Conservation (phyloP, 202 grass and related monocot species). For the Digitaria exilis region DNA sequence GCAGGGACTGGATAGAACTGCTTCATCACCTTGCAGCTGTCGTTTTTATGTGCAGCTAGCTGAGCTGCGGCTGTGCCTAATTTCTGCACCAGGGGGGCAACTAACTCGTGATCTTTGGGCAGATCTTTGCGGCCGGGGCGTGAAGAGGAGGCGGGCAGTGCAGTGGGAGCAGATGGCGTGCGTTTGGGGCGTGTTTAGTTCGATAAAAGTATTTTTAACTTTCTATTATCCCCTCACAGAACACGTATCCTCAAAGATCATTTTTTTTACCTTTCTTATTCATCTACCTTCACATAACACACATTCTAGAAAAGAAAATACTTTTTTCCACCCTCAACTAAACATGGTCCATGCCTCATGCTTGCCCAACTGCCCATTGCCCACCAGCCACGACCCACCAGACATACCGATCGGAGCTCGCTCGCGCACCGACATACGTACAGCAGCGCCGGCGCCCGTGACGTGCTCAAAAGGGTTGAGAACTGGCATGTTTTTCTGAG, state of each 20-base stretch:
- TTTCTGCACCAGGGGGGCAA: conserved; percentile 41
- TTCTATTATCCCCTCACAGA: too few species aligned
- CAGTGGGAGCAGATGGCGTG: conserved; percentile 1
- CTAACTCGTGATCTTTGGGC: conserved; percentile 46
- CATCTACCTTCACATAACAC: too few species aligned
- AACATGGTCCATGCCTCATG: too few species aligned
- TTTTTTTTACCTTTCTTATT: too few species aligned
- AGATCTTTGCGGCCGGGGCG: conserved; percentile 46
- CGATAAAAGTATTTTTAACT: too few species aligned
- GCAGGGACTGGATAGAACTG: background rate
- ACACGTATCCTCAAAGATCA: too few species aligned
- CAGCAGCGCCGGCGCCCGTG: conserved; percentile 20
- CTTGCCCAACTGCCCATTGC: background rate
- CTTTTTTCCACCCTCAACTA: too few species aligned
- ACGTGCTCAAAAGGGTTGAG: too few species aligned
- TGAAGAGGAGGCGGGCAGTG: conserved; percentile 14
- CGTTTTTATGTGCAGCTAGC: background rate
- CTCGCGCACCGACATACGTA: background rate
- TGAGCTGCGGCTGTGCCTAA: conserved; percentile 31
- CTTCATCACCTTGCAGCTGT: conserved; percentile 3
- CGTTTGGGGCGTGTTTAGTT: too few species aligned
- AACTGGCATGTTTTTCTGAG: conserved; percentile 37
- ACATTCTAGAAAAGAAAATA: too few species aligned
- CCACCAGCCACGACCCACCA: too few species aligned
- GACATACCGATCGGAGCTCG: background rate